Base-by-base conservation (phyloP, 495 filamentous ascomycete species). In the Aspergillus panamensis region DNA sequence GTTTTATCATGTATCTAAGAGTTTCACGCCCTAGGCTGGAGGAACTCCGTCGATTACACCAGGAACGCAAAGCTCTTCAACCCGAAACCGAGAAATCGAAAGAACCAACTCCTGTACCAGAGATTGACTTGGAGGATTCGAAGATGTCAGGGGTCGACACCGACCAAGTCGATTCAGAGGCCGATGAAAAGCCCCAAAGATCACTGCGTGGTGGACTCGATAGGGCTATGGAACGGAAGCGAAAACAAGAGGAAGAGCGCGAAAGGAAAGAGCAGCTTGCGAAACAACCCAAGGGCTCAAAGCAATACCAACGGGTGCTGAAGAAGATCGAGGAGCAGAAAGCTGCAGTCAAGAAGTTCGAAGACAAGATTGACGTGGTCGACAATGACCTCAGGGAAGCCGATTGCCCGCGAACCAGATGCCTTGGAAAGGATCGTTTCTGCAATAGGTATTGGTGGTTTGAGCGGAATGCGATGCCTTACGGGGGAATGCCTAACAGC, bases 391-490 rank as follows among this genome's bases (percentile, higher is more conserved):
- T 98, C 35, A 86, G 94, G 51, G 92, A 97, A 71, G 88, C 91
- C 42, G 91, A 96, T 68, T 96, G 93, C 66, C 88, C 91, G 39
- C 87, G 94, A 50, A 96, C 92, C 13, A 85, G 87, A 55, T 84
- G 91, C 51, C 80, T 98, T 10, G 94, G 94, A 44, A 90, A 91
- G 60, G 94, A 98, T 69, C 84, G 94, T 21, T 98, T 96, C 77
- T 96, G 90, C 84, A 98, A 97, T 67, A 89, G 92, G 19, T 98
- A 97, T 68, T 97, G 92, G 79, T 98, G 93, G 93, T 96, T 97
- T 68, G 94, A 98, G 73, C 88, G 92, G 37, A 98, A 97, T 66
- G 94, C 92, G 29, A 97, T 97, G 94, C 95, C 94, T 1, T 96
- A 90, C 67, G 91, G 78, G 47, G 95, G 95, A 2, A 77, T 96